Conservation (phyloP, 192 early-diverging fungal genomes). For the Backusella psychrophila region DNA sequence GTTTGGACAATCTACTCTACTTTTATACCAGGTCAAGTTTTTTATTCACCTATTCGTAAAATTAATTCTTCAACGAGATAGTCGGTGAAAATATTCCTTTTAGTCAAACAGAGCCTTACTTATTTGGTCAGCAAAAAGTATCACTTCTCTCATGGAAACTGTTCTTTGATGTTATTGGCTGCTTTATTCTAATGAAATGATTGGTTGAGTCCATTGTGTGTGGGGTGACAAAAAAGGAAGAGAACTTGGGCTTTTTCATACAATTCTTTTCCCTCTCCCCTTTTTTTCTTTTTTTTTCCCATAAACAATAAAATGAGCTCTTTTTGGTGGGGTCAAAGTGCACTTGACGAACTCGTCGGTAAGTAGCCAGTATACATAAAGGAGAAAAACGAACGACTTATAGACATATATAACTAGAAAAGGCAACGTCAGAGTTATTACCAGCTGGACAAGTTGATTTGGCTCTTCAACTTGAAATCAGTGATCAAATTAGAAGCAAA, state of each 20-base stretch:
- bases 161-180: not conserved
- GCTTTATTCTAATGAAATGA: not conserved
- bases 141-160: not conserved
- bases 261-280: not conserved
- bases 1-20: not conserved
- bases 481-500: slow-evolving; percentile 91
- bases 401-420: slow-evolving; percentile 41
- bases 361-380: not conserved
- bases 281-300: not conserved
- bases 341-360: not conserved
- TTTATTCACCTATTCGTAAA: slow-evolving; percentile 5
- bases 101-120: not conserved
- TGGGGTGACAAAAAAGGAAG: not conserved
- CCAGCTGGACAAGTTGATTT: slow-evolving; percentile 86
- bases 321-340: slow-evolving; percentile 13
- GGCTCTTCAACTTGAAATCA: slow-evolving; percentile 81
- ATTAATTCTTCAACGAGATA: not conserved
- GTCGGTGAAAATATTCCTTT: not conserved
- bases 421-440: slow-evolving; percentile 87
- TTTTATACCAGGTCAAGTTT: not conserved
- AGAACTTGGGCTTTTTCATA: not conserved
- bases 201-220: not conserved
- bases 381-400: not conserved
- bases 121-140: not conserved
- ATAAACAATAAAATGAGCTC: slow-evolving; percentile 2